Percentiles rank a stretch among this genome's conserved stretches.
Conservation (phyloP, 495 filamentous ascomycete species). For the Podospora didyma region DNA sequence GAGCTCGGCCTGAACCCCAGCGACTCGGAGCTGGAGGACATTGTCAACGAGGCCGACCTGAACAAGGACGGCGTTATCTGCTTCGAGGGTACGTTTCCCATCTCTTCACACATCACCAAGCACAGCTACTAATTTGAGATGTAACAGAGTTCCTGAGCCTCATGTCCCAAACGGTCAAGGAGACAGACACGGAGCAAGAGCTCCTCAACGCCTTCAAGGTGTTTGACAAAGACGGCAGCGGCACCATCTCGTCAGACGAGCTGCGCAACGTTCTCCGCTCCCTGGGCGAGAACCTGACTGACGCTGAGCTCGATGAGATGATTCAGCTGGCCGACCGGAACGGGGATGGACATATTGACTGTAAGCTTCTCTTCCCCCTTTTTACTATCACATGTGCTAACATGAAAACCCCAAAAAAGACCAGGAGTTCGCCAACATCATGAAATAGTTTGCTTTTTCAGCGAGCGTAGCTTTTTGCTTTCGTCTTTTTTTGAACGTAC, state of each 20-base stretch:
- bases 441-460: constrained; percentile 47
- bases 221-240: constrained; percentile 47
- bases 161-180: constrained; percentile 39
- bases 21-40: constrained; percentile 39
- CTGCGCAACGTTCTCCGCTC: constrained; percentile 41
- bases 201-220: constrained; percentile 44
- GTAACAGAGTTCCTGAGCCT: constrained; percentile 42
- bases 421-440: constrained; percentile 93
- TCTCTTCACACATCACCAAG: too few relatives aligned
- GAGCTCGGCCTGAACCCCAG: constrained; percentile 43
- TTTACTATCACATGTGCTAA: background rate
- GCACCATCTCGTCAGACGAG: constrained; percentile 44
- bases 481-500: too few relatives aligned
- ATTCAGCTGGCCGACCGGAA: constrained; percentile 44
- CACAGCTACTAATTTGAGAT: background rate
- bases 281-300: constrained; percentile 44
- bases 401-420: constrained; percentile 50
- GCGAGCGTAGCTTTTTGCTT: too few relatives aligned
- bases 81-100: constrained; percentile 33
- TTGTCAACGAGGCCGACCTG: constrained; percentile 44
- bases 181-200: constrained; percentile 42
- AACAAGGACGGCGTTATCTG: constrained; percentile 45
- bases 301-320: constrained; percentile 47
- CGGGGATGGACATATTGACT: constrained; percentile 47
- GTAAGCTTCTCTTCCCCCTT: constrained; percentile 20